A percentile compares a stretch with the other conserved stretches of the same genome.
These are phyloP conservation scores for Kwoniella heveanensis DNA, from an alignment of 768 basidiomycete species.

Conservation along the genomic window DNA sequence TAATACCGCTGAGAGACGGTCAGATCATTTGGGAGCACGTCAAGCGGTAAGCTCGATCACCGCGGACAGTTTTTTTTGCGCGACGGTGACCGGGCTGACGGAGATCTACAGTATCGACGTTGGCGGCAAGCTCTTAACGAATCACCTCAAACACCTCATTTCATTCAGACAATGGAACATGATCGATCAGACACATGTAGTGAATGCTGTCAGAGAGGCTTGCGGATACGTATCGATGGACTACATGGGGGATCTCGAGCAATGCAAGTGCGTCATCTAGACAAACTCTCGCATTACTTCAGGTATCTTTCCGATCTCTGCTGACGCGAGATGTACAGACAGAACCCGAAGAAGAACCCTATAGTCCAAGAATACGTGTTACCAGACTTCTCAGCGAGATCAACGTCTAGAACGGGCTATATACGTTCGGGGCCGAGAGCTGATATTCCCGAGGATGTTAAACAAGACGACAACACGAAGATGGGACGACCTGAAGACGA, in stretches of 20 bases:
- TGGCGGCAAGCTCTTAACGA: conserved; percentile 92
- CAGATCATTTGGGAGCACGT: conserved; percentile 77
- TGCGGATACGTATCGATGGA: conserved; percentile 79
- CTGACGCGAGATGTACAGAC: conserved; percentile 22
- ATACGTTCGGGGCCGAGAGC: conserved; percentile 58
- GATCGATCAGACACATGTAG: conserved; percentile 94
- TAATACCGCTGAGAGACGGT: conserved; percentile 77
- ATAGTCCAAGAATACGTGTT: conserved; percentile 87
- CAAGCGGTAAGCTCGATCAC: conserved; percentile 70
- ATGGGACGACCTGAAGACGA: conserved; percentile 51
- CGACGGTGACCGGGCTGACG: conserved; percentile 8
- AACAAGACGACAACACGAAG: neutral
- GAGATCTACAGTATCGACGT: conserved; percentile 73
- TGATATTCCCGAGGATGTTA: conserved; percentile 35
- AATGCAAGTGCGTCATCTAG: conserved; percentile 69
- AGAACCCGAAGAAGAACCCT: conserved; percentile 63
- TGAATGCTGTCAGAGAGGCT: conserved; percentile 87
- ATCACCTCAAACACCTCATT: conserved; percentile 88
- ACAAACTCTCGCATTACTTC: too few relatives aligned
- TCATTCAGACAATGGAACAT: conserved; percentile 98
- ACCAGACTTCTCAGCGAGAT: conserved; percentile 69
- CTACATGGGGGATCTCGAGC: conserved; percentile 73
- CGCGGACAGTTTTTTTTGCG: too few relatives aligned
- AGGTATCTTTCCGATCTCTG: too few relatives aligned
- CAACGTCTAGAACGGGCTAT: conserved; percentile 59